Base-by-base conservation (phyloP, 2,329 filamentous ascomycete genomes). In the Trichoderma hamatum region DNA sequence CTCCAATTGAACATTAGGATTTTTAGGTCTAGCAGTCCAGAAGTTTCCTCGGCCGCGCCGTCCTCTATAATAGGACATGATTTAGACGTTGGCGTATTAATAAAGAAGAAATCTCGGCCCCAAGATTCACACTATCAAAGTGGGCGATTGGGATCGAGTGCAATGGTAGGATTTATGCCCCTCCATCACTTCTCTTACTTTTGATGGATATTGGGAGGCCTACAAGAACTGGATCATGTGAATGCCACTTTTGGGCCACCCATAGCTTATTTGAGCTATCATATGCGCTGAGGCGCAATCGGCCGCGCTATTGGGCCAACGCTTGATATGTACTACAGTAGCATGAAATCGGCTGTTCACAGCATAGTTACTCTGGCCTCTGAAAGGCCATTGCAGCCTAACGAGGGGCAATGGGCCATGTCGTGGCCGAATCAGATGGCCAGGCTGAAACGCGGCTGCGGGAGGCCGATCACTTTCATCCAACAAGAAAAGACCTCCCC, bases 371-470 rank as follows among this genome's bases (percentile, higher is more conserved):
- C 24, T 49, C 28, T 4, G 56, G 56, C 26, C n/a, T 39, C 46
- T 34, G 14, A 24, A 16, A 21, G 34, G 66, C 11, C 32, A 4
- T 49, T 68, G 49, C 58, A 46, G 58, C 66, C 66, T 55, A 34
- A 61, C 5, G 7, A 14, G 10, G 21, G 13, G 19, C 11, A 39
- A 19, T 43, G 30, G 11, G 3, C 34, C 26, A 24, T 62, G 32
- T 39, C 49, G 56, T 54, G 56, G 46, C 30, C 56, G 58, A 68
- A 61, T 54, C 54, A 68, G n/a, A 62, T 21, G 51, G 52, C 16
- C 34, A 66, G 63, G 63, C 63, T 66, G 63, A 46, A 39, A 52
- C 32, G 34, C 28, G 51, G 66, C 36, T 55, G 24, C 19, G 66
- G 66, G 66, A 46, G 66, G 56, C 26, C 58, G 9, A 68, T 26